Conservation (phyloP, 2,329 filamentous ascomycete species). For the Apiospora rasikravindrae region DNA sequence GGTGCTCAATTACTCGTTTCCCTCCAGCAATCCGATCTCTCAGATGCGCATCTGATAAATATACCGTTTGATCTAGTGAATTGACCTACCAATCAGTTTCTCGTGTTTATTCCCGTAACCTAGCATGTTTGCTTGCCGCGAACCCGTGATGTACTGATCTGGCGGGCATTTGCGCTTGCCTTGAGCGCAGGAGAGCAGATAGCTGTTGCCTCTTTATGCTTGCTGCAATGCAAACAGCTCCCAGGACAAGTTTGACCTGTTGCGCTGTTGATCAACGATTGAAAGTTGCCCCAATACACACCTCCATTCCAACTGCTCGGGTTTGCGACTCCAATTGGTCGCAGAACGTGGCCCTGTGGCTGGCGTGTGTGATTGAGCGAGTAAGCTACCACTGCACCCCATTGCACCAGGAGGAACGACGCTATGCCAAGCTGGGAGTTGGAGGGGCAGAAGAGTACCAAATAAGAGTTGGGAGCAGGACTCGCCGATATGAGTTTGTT, state of each 20-base stretch:
- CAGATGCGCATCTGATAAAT: conserved; percentile 5
- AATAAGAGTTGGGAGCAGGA: background rate
- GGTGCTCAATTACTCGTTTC: background rate
- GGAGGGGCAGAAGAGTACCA: background rate
- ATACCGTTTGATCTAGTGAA: background rate
- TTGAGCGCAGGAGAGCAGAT: background rate
- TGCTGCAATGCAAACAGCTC: background rate
- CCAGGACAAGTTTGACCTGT: background rate
- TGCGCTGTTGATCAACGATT: background rate
- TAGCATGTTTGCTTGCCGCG: too few species aligned
- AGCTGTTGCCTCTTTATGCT: background rate
- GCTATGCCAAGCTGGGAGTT: background rate
- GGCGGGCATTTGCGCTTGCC: background rate
- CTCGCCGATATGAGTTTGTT: background rate
- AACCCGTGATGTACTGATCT: background rate
- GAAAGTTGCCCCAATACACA: too few species aligned
- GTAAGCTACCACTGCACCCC: background rate
- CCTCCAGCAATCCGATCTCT: background rate
- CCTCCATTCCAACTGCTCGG: background rate
- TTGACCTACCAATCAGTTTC: background rate
- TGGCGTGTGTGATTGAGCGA: background rate
- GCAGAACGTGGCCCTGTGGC: background rate
- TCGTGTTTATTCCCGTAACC: background rate
- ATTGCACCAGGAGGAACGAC: background rate
- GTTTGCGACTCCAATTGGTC: conserved; percentile 7